Conservation (phyloP, 345 rosid species). For the Eucalyptus sideroxylon region DNA sequence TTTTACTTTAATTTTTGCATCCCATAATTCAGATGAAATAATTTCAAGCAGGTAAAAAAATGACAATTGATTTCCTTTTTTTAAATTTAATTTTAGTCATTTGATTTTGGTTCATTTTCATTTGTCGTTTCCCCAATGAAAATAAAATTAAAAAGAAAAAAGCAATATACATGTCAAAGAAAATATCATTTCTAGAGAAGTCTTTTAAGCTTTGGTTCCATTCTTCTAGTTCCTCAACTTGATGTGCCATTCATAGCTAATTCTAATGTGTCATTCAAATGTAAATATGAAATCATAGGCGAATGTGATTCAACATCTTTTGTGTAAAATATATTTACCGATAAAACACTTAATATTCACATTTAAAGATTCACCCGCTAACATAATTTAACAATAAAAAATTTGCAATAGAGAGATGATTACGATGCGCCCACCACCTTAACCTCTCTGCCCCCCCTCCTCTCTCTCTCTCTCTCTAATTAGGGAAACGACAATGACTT, state of each 20-base stretch:
- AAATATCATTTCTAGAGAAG: neutral
- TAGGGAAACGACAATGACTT: neutral
- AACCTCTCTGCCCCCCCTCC: neutral
- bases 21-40: neutral
- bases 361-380: neutral
- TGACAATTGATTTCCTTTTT: neutral
- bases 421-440: neutral
- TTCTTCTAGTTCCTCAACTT: neutral
- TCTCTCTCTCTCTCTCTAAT: neutral
- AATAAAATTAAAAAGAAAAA: neutral
- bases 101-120: neutral
- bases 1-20: neutral
- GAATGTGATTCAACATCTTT: neutral
- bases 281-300: fast-evolving
- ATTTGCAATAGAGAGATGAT: neutral
- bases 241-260: neutral
- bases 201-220: neutral
- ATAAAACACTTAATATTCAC: fast-evolving
- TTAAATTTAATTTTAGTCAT: neutral
- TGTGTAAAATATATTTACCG: neutral
- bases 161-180: neutral
- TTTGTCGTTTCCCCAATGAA: fast-evolving
- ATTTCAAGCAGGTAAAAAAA: neutral
- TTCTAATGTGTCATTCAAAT: neutral
- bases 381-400: neutral